phyloP scores from a whole-genome alignment of 352 stramenopile genomes.

The Thalassiosira livingstoniorum region DNA sequence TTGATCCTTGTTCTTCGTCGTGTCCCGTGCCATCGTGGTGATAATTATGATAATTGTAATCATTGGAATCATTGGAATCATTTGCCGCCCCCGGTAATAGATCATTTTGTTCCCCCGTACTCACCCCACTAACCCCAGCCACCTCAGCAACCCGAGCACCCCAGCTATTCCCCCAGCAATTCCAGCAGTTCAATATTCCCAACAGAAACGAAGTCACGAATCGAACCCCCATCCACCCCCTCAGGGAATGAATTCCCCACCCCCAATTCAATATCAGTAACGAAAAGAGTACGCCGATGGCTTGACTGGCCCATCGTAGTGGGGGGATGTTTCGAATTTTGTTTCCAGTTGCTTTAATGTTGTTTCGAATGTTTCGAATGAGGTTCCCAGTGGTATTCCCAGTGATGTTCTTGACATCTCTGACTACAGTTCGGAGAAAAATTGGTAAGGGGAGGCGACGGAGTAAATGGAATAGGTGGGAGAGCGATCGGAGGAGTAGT shows the following conservation, averaged over 20 bases:
- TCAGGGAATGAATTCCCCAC: slow-evolving; percentile 19
- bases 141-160: not conserved
- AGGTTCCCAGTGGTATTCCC: too few relatives aligned
- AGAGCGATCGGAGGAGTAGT: too few relatives aligned
- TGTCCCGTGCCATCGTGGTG: too few relatives aligned
- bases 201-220: slow-evolving; percentile 41
- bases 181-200: slow-evolving; percentile 22
- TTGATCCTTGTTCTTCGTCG: too few relatives aligned
- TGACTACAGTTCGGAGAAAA: too few relatives aligned
- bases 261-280: slow-evolving; percentile 48
- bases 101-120: slow-evolving; percentile 5
- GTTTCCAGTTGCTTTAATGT: too few relatives aligned
- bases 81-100: not conserved
- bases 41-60: too few relatives aligned
- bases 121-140: not conserved
- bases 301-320: not conserved
- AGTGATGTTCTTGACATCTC: too few relatives aligned
- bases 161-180: not conserved
- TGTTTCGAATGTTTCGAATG: too few relatives aligned
- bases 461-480: too few relatives aligned
- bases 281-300: not conserved
- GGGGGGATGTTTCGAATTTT: not conserved
- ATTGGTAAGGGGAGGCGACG: too few relatives aligned
- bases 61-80: not conserved
- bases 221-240: slow-evolving; percentile 27